These are phyloP conservation scores for Cicer chorassanicum DNA, from an alignment of 306 rosid species.

Conservation along the genomic window DNA sequence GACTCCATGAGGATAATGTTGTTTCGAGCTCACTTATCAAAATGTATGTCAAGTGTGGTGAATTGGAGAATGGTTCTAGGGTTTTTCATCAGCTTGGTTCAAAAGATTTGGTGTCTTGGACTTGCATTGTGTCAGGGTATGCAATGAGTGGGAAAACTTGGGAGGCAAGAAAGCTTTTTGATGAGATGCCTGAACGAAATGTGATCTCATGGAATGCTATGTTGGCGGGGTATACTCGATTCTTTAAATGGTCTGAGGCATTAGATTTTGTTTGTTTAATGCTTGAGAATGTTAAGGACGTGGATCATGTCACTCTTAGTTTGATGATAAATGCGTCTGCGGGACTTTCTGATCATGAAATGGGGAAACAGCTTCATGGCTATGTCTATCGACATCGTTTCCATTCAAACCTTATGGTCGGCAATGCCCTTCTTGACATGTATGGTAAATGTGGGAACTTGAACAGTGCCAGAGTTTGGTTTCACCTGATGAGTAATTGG, in stretches of 20 bases:
- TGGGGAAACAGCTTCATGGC: constrained; percentile 73
- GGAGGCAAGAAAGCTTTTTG: constrained; percentile 63
- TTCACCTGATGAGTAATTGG: constrained; percentile 62
- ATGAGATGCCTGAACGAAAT: constrained; percentile 73
- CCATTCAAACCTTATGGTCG: constrained; percentile 53
- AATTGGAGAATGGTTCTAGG: constrained; percentile 51
- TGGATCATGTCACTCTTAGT: constrained; percentile 64
- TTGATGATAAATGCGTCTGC: constrained; percentile 62
- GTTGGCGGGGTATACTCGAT: constrained; percentile 64
- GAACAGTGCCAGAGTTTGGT: constrained; percentile 62
- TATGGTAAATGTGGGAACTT: constrained; percentile 81
- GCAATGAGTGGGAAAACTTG: constrained; percentile 60
- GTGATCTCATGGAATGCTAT: constrained; percentile 85
- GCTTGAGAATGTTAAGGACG: constrained; percentile 44
- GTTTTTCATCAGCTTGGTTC: constrained; percentile 62
- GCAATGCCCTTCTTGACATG: constrained; percentile 84
- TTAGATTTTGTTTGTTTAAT: constrained; percentile 58
- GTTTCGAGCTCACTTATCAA: constrained; percentile 65
- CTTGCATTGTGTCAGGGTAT: constrained; percentile 72
- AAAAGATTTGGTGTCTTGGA: constrained; percentile 68
- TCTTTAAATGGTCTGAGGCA: constrained; percentile 60
- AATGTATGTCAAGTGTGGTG: constrained; percentile 71
- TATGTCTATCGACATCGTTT: constrained; percentile 61
- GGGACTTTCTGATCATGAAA: constrained; percentile 60
- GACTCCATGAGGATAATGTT: constrained; percentile 57